Evolutionary conservation across 768 basidiomycete genomes (phyloP).

Genomic region (Kwoniella europaea): DNA sequence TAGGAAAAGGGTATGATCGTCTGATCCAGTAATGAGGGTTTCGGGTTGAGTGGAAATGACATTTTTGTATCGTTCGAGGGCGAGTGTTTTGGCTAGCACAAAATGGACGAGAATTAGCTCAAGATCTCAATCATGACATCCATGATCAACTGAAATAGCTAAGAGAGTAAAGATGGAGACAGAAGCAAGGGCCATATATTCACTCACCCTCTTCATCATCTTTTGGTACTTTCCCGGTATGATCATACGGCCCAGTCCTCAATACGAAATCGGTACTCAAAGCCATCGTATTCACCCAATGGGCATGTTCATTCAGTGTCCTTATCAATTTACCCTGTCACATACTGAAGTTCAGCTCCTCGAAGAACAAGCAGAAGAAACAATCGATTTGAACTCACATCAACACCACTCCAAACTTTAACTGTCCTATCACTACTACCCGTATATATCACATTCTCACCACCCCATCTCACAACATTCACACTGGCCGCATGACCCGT

Average conservation of each 20-base stretch:
- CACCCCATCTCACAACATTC: conserved; percentile 95
- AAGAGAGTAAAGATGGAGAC: too few relatives aligned
- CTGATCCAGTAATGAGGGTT: conserved; percentile 89
- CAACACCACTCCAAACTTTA: conserved; percentile 87
- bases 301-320: conserved; percentile 90
- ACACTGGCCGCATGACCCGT: conserved; percentile 94
- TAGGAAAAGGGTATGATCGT: conserved; percentile 96
- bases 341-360: background rate
- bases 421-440: conserved; percentile 94
- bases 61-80: conserved; percentile 74
- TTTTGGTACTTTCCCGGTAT: conserved; percentile 75
- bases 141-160: too few relatives aligned
- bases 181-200: too few relatives aligned
- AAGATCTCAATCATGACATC: background rate
- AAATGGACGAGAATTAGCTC: background rate
- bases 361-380: background rate
- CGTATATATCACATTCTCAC: conserved; percentile 87
- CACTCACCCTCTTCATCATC: conserved; percentile 79
- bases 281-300: conserved; percentile 97
- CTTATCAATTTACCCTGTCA: conserved; percentile 80
- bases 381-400: conserved; percentile 61
- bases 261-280: conserved; percentile 94
- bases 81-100: conserved; percentile 71
- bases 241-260: conserved; percentile 93
- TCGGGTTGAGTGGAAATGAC: conserved; percentile 71